These are phyloP conservation scores for Rosellinia necatrix DNA, from an alignment of 2,329 filamentous ascomycete genomes.

Conservation along the genomic window DNA sequence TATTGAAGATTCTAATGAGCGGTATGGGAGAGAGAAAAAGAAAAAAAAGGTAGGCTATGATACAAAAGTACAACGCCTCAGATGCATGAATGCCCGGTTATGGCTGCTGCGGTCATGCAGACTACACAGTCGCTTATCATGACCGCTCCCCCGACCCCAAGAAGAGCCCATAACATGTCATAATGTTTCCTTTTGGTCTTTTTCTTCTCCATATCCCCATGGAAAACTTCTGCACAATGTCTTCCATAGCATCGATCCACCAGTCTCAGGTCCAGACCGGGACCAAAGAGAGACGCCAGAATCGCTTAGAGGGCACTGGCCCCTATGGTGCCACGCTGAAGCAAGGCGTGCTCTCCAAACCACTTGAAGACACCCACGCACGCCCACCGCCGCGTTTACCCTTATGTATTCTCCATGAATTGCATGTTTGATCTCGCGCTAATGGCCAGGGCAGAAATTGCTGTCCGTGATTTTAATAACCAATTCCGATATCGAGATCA, in stretches of 20 bases:
- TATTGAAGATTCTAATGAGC: background rate
- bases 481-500: background rate
- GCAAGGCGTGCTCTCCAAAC: background rate
- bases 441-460: background rate
- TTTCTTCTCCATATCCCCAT: background rate
- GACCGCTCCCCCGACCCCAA: background rate
- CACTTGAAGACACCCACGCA: background rate
- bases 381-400: background rate
- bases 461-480: background rate
- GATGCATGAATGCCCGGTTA: background rate
- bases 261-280: background rate
- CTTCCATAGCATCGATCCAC: background rate
- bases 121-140: background rate
- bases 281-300: background rate
- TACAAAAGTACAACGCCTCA: background rate
- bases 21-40: too few species aligned
- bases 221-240: background rate
- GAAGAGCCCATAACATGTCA: too few species aligned
- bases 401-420: background rate
- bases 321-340: constrained; percentile 3
- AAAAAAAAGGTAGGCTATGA: too few species aligned
- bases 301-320: background rate
- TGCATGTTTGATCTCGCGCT: background rate
- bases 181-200: background rate
- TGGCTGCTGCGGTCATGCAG: background rate